Evolutionary conservation across 1,284 basidiomycete species (phyloP), one percentile per base, ranked within the genome.

Genomic region (Rhodotorula sp.): DNA sequence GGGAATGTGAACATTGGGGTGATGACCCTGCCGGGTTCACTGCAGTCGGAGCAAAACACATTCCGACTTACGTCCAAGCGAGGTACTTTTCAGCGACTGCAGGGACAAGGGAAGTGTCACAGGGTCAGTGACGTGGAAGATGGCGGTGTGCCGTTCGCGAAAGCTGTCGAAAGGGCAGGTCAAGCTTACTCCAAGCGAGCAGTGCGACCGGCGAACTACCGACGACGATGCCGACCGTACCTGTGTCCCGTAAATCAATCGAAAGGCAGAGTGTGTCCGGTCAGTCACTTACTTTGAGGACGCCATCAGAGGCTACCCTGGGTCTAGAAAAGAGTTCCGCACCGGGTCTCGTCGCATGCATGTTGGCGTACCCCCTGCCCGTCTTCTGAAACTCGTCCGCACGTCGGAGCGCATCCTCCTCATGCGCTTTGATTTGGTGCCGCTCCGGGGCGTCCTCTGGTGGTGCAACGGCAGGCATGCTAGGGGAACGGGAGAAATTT

Each of bases 51-150:
- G n/a, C 15, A 55, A 23, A 4, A 12, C 19, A 10, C 21, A 15
- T 1, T 10, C 23, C 8, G 10, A 47, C 58, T 43, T 26, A 60
- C 8, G 81, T 80, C 82, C 82, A 83, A 15, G 78, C 78, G 49
- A 78, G 70, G 64, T 78, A 79, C 75, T 84, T 84, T 64, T 84
- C 83, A 5, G 79, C 83, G 49, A 84, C 79, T 82, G 80, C 15
- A 5, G n/a, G 47, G 34, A 52, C 10, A 7, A 18, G n/a, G 2
- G 2, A 8, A 28, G 48, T 16, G 6, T 26, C 26, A 54, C 54
- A 45, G 8, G 16, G 23, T 19, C 12, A 26, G 52, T n/a, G n/a
- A n/a, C 21, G 50, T 23, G 21, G n/a, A 19, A 52, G 50, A 52
- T 34, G 34, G 34, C 34, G 34, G 34, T 34, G 34, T 34, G 34